Evolutionary conservation across 345 rosid species (phyloP), one percentile per base, ranked within the genome.

Genomic region (Populus alba): DNA sequence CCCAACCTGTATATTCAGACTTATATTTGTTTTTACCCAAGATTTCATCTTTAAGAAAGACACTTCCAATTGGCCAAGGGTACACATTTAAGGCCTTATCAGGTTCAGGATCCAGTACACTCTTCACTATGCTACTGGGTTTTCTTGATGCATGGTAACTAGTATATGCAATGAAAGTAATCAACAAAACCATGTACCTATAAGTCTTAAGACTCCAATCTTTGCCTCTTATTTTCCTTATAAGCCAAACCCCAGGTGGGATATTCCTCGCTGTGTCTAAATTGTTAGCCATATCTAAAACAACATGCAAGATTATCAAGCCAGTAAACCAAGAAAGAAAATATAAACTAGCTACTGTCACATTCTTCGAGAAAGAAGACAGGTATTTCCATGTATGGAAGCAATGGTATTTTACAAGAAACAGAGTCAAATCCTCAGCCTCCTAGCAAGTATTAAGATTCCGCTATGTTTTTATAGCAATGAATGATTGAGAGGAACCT

Each of bases 81-180:
- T 57, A 27, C 61, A 11, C 27, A 33, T 35, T 72, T 0, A 82
- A 66, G 23, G 12, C 15, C 71, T 38, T 66, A 7, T 66, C n/a
- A 47, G 89, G 80, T 7, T 91, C 94, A 3, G 99, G 98, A 76
- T 89, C 87, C 25, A 91, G 79, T 6, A 93, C 95, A 83, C 97
- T 95, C 80, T 95, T 95, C 70, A 93, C 98, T 81, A 93, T 95
- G 86, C 98, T 92, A 77, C 91, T 91, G 7, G 98, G 98, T 55
- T 95, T 95, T 45, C 97, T 87, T 49, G 97, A 95, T 1, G 99
- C 99, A 55, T 95, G 98, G 69, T 95, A 95, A 89, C 96, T 89
- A 70, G 96, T 85, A 74, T 93, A 95, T 0, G 99, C 99, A 55
- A 95, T 80, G 87, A 95, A 95, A 35, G 98, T 95, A 68, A 95